These are phyloP conservation scores for Tylopilus subfusipes DNA, from an alignment of 768 basidiomycete species.

Conservation along the genomic window DNA sequence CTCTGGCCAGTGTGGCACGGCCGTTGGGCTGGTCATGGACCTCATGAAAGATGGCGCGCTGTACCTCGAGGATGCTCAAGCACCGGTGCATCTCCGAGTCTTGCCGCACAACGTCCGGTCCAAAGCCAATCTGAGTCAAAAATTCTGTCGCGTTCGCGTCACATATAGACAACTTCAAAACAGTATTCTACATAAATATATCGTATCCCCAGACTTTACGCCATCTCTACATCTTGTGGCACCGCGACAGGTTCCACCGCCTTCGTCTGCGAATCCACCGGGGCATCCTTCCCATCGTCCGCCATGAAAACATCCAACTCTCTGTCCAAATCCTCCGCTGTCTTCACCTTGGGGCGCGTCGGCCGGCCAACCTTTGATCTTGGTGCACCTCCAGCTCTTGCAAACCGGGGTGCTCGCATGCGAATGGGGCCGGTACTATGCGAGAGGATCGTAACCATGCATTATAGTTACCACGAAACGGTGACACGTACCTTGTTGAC, in stretches of 20 bases:
- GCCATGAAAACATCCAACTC: constrained; percentile 88
- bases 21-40: constrained; percentile 10
- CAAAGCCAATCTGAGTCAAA: neutral
- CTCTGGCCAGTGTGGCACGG: constrained; percentile 11
- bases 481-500: constrained; percentile 12
- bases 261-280: constrained; percentile 20
- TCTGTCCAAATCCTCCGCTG: constrained; percentile 80
- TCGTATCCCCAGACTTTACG: constrained; percentile 19
- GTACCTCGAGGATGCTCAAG: constrained; percentile 28
- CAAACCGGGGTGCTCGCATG: constrained; percentile 25
- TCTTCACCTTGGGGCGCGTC: constrained; percentile 54
- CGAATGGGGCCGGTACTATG: constrained; percentile 45
- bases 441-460: neutral
- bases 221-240: constrained; percentile 55
- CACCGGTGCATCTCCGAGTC: constrained; percentile 24
- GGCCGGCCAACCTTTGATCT: constrained; percentile 31
- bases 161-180: constrained; percentile 1
- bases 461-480: neutral
- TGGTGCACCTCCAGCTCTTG: constrained; percentile 9
- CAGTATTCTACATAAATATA: constrained; percentile 22
- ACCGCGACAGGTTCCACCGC: constrained; percentile 7
- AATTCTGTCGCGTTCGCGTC: neutral
- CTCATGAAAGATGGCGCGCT: constrained; percentile 17
- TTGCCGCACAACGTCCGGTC: neutral
- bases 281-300: constrained; percentile 38